Evolutionary conservation across 306 rosid genomes (phyloP), one percentile per base, ranked within the genome.

Genomic region (Acacia acuminata): DNA sequence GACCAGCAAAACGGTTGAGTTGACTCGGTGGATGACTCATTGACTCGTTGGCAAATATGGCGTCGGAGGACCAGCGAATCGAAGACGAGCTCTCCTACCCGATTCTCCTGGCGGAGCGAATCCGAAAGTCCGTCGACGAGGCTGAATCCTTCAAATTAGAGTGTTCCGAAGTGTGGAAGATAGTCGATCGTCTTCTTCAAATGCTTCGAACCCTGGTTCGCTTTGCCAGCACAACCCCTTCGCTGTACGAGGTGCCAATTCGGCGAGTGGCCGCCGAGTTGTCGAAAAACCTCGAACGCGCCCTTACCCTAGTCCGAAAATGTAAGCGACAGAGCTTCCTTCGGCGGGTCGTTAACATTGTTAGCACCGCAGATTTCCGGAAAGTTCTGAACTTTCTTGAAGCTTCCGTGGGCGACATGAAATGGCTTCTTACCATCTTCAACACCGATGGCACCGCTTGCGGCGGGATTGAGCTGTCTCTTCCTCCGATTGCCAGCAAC

Each of bases 401-500:
- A 1, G 89, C 95, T 30, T 91, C 97, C 27, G 81, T 86, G 2
- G 97, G 97, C 3, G 97, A 93, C 85, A 86, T 93, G 94, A 87
- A 44, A 65, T 93, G 97, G 97, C 89, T 93, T 19, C 84, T 93
- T 1, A 81, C 82, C 40, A 71, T 93, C 53, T 70, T 91, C 47
- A 94, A 93, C 77, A 65, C 82, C 19, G 91, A 83, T 17, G 78
- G 88, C 32, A 79, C 20, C 55, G 68, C 58, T 24, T 76, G 81
- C 6, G 88, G 85, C 13, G 88, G 89, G 12, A 87, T 92, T 24
- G 90, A 81, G 3, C 72, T 89, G 2, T 83, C 95, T 0, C 92
- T 93, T 0, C 90, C 97, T 6, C 95, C 95, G 13, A 90, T 93
- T 73, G 94, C 97, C 2, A 93, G 95, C 82, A 93, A 91, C 81